Evolutionary conservation across 805 yeast genomes (phyloP).

Genomic region (Kuraishia floccosa): DNA sequence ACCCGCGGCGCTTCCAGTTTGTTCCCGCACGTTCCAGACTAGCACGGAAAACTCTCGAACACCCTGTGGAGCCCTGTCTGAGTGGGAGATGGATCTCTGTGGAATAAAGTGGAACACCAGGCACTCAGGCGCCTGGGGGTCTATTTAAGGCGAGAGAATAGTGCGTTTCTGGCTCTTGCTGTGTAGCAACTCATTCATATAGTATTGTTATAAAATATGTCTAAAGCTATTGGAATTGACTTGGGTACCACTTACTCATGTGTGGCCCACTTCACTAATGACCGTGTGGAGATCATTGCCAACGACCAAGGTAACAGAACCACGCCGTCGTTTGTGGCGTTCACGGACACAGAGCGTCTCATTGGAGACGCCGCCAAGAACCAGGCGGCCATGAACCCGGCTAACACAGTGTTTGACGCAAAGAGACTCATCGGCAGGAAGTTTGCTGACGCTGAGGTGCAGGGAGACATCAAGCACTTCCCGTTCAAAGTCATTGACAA

Average conservation of each 20-base stretch:
- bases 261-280: conserved; percentile 88
- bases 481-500: conserved; percentile 74
- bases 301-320: conserved; percentile 98
- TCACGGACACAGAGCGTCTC: conserved; percentile 84
- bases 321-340: conserved; percentile 93
- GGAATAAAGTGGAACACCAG: too few species aligned
- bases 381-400: conserved; percentile 90
- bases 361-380: conserved; percentile 97
- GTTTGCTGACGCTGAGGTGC: conserved; percentile 75
- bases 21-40: too few species aligned
- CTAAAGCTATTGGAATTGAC: conserved; percentile 57
- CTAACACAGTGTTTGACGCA: conserved; percentile 81
- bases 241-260: conserved; percentile 88
- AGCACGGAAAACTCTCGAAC: too few species aligned
- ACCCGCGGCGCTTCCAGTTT: too few species aligned
- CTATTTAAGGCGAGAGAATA: too few species aligned
- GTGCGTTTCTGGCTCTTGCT: too few species aligned
- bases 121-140: too few species aligned
- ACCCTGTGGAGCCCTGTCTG: too few species aligned
- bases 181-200: neutral
- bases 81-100: too few species aligned
- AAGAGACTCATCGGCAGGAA: conserved; percentile 92
- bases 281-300: conserved; percentile 89
- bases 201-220: conserved; percentile 14
- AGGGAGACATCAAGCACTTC: conserved; percentile 67